Percentiles rank a stretch among this genome's conserved stretches.
These are phyloP conservation scores for Haberlea rhodopensis DNA, from an alignment of 257 asterid genomes.

Conservation along the genomic window DNA sequence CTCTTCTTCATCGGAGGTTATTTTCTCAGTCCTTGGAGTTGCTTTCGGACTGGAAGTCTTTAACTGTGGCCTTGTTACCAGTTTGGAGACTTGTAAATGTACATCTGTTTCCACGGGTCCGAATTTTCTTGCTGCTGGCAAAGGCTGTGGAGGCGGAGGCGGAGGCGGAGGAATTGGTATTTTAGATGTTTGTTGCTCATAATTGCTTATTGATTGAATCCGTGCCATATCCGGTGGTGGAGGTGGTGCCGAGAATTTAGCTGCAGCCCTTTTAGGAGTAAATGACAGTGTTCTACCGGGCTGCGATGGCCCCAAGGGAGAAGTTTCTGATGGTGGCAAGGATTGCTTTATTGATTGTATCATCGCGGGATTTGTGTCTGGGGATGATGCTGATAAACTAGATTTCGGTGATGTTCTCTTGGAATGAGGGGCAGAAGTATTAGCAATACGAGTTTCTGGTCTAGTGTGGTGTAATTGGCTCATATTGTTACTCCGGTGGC, in stretches of 20 bases:
- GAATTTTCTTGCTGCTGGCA: constrained; percentile 34
- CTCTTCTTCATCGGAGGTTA: constrained; percentile 30
- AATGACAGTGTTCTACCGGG: constrained; percentile 41
- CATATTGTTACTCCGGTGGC: constrained; percentile 29
- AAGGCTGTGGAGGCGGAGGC: constrained; percentile 35
- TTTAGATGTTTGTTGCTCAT: constrained; percentile 35
- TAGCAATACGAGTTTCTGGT: constrained; percentile 31
- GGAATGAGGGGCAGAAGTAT: constrained; percentile 48
- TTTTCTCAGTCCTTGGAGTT: constrained; percentile 34
- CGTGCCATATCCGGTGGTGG: constrained; percentile 78
- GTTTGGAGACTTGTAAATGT: constrained; percentile 34
- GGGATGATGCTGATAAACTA: constrained; percentile 57
- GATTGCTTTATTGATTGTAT: constrained; percentile 70
- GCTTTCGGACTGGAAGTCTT: constrained; percentile 35
- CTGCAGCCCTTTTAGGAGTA: constrained; percentile 41
- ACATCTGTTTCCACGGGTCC: constrained; percentile 25
- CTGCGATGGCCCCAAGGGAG: constrained; percentile 31
- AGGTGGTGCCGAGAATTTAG: constrained; percentile 74
- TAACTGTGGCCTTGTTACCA: constrained; percentile 34
- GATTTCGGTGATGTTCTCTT: constrained; percentile 87
- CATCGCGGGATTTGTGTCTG: constrained; percentile 54
- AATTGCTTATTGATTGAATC: constrained; percentile 56
- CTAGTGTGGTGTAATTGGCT: constrained; percentile 29
- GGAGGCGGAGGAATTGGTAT: constrained; percentile 47
- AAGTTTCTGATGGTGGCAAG: constrained; percentile 32